phyloP scores from a whole-genome alignment of 2,329 filamentous ascomycete genomes.

The Macrophomina tecta region DNA sequence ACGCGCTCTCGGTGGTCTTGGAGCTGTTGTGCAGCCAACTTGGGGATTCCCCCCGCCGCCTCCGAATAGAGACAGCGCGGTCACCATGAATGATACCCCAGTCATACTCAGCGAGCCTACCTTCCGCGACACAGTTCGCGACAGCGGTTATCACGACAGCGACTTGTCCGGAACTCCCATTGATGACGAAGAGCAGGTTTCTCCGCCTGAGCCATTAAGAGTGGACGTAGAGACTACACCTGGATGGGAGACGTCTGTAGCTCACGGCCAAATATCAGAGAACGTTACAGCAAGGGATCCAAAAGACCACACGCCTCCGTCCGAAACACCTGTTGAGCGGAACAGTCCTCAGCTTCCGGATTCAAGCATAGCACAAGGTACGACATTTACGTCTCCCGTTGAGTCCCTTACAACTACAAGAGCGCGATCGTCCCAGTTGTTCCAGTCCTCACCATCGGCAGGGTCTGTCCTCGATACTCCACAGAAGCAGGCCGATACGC shows the following conservation, averaged over 20 bases:
- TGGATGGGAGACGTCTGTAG: constrained; percentile 31
- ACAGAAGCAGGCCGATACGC: constrained; percentile 35
- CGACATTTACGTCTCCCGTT: constrained; percentile 31
- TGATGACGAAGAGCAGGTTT: constrained; percentile 3
- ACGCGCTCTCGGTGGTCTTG: background rate
- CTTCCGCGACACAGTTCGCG: constrained; percentile 42
- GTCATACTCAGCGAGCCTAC: constrained; percentile 39
- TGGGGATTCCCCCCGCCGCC: constrained; percentile 46
- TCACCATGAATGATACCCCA: constrained; percentile 53
- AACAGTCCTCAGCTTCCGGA: constrained; percentile 29
- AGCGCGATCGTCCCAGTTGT: constrained; percentile 43
- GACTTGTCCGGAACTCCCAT: constrained; percentile 5
- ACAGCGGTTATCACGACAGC: constrained; percentile 52
- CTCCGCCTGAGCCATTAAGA: background rate
- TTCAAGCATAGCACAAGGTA: constrained; percentile 28
- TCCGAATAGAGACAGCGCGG: constrained; percentile 46
- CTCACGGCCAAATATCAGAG: constrained; percentile 8
- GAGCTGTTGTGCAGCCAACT: constrained; percentile 31
- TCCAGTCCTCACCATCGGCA: constrained; percentile 46
- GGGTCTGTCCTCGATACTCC: constrained; percentile 32
- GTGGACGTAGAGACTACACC: constrained; percentile 31
- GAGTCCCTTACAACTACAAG: constrained; percentile 41
- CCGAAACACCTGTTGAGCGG: constrained; percentile 10
- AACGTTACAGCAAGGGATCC: background rate
- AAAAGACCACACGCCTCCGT: background rate